These are phyloP conservation scores for Didymosphaeria variabile DNA, from an alignment of 2,329 filamentous ascomycete species.

Conservation along the genomic window DNA sequence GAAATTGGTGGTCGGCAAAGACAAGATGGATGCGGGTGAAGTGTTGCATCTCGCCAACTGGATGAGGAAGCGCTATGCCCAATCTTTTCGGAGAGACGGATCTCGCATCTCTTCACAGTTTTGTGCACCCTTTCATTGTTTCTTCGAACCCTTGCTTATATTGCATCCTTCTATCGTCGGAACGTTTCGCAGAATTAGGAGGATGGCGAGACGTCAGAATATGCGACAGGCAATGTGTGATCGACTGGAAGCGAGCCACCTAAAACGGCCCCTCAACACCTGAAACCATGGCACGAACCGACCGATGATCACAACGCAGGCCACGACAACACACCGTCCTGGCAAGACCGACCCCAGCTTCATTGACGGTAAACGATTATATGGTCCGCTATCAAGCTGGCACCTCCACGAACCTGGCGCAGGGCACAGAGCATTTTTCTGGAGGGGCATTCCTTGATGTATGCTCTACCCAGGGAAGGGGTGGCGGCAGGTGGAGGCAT, in stretches of 20 bases:
- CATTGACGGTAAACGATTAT: constrained; percentile 3
- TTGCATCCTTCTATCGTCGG: background rate
- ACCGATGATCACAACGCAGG: background rate
- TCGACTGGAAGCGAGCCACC: background rate
- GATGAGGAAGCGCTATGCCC: background rate
- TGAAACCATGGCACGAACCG: constrained; percentile 10
- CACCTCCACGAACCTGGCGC: constrained; percentile 3
- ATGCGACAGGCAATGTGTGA: constrained; percentile 4
- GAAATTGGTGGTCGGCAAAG: background rate
- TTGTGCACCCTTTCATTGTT: background rate
- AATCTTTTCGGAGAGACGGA: background rate
- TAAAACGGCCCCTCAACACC: constrained; percentile 3
- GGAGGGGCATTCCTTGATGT: background rate
- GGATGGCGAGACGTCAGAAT: background rate
- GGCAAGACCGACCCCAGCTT: background rate
- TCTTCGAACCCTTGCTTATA: constrained; percentile 2
- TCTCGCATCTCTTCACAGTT: background rate
- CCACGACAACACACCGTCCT: constrained; percentile 10
- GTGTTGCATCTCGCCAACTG: background rate
- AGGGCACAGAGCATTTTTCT: background rate
- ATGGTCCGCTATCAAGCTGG: background rate
- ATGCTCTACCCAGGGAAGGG: background rate
- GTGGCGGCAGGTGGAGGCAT: background rate
- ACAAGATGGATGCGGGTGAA: background rate
- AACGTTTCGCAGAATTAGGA: background rate